Evolutionary conservation across 1,284 basidiomycete species (phyloP), one percentile per base, ranked within the genome.

Genomic region (Porogramme epimiltina): DNA sequence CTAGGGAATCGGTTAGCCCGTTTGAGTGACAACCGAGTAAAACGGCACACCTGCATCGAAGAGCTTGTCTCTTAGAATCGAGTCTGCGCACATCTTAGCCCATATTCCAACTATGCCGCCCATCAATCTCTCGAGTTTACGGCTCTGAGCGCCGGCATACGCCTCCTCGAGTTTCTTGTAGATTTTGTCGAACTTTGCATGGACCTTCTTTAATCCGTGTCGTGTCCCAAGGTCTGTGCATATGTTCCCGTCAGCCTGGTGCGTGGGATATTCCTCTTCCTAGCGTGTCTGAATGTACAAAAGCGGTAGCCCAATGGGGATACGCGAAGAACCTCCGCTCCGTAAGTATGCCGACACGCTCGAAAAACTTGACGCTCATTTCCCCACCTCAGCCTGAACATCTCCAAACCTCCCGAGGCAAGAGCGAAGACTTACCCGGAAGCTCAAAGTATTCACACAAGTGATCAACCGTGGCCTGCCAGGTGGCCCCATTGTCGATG

Each of bases 51-150:
- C 82, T 72, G 75, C 74, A 33, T 75, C 71, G 61, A 82, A 77
- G 20, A 86, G 68, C 55, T 80, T 79, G 65, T 84, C 75, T 23
- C 82, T 72, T 45, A 85, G 65, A 42, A 85, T 70, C 1, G 80
- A 72, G 64, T 87, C 84, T 0, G 73, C 72, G 34, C 73, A 85
- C 81, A 87, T 82, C 60, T 81, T 82, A 10, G 81, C 76, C 61
- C 79, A 85, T 42, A 87, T 80, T 2, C 77, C 80, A 10, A 85
- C 71, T 45, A 86, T 78, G 0, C 78, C 82, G 2, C 81, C 82
- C 54, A 61, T 59, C 13, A 68, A 54, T 37, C 59, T 65, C 22
- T 64, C 64, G 43, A 67, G 66, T 3, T 47, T 60, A 15, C 20
- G 34, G 25, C 58, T 55, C 37, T 62, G 61, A 3, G 53, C 58